Evolutionary conservation across 2,329 filamentous ascomycete genomes (phyloP), one percentile per base, ranked within the genome.

Genomic region (Cladosporium cucumerinum): DNA sequence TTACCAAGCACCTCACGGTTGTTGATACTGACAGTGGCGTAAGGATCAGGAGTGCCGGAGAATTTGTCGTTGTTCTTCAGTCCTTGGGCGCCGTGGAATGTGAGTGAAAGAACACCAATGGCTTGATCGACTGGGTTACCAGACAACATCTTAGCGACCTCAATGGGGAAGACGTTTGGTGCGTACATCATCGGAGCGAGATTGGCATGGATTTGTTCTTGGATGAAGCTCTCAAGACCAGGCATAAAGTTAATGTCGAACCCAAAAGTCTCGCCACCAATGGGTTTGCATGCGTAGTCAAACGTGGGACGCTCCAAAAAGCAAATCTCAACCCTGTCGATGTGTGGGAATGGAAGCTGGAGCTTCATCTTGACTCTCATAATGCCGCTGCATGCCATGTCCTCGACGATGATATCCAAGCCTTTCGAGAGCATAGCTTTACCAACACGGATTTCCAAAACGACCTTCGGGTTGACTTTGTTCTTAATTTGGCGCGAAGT

Each of bases 181-280:
- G 88, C 89, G 75, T 99, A 99, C 92, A 99, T 97, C 90, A 99
- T 98, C 0, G 95, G 96, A 1, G 87, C 90, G 58, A 99, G 81
- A 74, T 94, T 97, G 68, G 90, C 91, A 77, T 99, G 96, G 61
- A 99, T 96, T 80, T 96, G 92, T 72, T 99, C 95, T 75, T 91
- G 88, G 72, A 99, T 99, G 78, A 99, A 99, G 64, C 78, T 86
- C 77, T 98, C 93, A 26, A 99, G 85, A 71, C 94, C 94, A 21
- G 95, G 95, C 70, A 99, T 96, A 79, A 99, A 97, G 81, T 97
- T 98, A 84, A 99, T 98, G 74, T 99, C 95, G 76, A 99, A 97
- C 46, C 95, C 95, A 69, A 99, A 92, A 2, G 86, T 93, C 67
- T 99, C 95, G 66, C 96, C 96, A 71, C 95, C 95, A 16, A 99